Percentiles rank a stretch among this genome's conserved stretches.
These are phyloP conservation scores for Butyriboletus appendiculatus DNA, from an alignment of 1,284 basidiomycete species.

Conservation along the genomic window DNA sequence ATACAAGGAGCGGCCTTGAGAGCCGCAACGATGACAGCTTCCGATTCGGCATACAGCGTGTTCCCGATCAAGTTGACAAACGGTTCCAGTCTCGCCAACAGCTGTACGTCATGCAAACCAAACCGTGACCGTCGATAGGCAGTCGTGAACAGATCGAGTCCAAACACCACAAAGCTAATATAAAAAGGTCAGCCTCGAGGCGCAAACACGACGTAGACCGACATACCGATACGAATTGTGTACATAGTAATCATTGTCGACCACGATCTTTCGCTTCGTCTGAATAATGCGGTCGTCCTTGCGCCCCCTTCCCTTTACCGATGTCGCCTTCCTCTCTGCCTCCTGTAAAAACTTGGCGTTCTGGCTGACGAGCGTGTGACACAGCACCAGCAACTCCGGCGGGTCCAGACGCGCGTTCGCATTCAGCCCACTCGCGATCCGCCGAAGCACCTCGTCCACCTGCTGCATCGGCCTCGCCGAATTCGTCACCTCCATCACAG, in stretches of 20 bases:
- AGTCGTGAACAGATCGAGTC: constrained; percentile 90
- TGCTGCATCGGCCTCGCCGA: constrained; percentile 81
- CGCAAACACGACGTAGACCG: not conserved
- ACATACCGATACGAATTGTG: constrained; percentile 82
- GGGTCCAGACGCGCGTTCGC: constrained; percentile 76
- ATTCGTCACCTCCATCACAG: constrained; percentile 87
- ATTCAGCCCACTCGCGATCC: constrained; percentile 85
- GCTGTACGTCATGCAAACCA: constrained; percentile 73
- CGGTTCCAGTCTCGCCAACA: constrained; percentile 81
- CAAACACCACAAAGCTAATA: constrained; percentile 87
- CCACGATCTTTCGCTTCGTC: constrained; percentile 64
- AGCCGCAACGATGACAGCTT: constrained; percentile 78
- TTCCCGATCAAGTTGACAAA: constrained; percentile 91
- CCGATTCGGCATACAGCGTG: constrained; percentile 85
- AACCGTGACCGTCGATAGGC: constrained; percentile 87
- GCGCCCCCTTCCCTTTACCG: constrained; percentile 35
- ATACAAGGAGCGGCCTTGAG: constrained; percentile 85
- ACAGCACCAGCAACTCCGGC: constrained; percentile 77
- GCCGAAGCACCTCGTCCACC: constrained; percentile 87
- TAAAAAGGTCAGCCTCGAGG: constrained; percentile 10
- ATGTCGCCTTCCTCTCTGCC: constrained; percentile 38
- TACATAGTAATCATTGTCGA: constrained; percentile 70
- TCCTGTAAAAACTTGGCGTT: constrained; percentile 84
- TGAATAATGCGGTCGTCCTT: constrained; percentile 76
- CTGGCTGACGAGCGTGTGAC: constrained; percentile 88